Evolutionary conservation across 2,329 filamentous ascomycete species (phyloP).

Genomic region (Colletotrichum horii): DNA sequence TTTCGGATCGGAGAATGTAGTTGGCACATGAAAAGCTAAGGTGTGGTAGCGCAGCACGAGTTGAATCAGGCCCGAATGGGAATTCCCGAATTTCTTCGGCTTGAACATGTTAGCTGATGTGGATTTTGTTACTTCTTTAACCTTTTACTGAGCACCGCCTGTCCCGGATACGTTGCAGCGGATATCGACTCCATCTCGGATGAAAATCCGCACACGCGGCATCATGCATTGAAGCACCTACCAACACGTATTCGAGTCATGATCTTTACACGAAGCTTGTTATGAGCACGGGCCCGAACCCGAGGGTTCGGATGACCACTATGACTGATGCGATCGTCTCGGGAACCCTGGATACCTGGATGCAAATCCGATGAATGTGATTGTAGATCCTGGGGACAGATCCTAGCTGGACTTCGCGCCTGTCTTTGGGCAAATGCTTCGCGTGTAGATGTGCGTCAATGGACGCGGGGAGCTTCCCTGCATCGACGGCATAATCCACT

Average conservation of each 20-base stretch:
- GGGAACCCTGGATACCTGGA: background rate
- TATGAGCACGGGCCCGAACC: background rate
- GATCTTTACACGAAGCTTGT: background rate
- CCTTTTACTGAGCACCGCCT: background rate
- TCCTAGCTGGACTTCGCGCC: background rate
- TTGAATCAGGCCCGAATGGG: no score
- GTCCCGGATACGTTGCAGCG: rapidly evolving
- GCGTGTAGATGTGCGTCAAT: background rate
- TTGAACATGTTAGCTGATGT: no score
- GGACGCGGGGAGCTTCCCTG: background rate
- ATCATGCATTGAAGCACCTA: background rate
- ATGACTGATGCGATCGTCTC: background rate
- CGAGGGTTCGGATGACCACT: background rate
- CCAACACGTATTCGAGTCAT: background rate
- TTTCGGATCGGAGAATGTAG: no score
- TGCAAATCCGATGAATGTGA: background rate
- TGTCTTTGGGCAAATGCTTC: background rate
- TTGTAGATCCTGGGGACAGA: background rate
- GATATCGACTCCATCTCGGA: background rate
- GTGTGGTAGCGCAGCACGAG: no score
- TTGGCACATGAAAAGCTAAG: no score
- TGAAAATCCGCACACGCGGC: background rate
- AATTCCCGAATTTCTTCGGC: no score
- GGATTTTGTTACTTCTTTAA: background rate
- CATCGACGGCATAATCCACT: background rate